phyloP scores from a whole-genome alignment of 257 asterid species.

The Voacanga thouarsii region DNA sequence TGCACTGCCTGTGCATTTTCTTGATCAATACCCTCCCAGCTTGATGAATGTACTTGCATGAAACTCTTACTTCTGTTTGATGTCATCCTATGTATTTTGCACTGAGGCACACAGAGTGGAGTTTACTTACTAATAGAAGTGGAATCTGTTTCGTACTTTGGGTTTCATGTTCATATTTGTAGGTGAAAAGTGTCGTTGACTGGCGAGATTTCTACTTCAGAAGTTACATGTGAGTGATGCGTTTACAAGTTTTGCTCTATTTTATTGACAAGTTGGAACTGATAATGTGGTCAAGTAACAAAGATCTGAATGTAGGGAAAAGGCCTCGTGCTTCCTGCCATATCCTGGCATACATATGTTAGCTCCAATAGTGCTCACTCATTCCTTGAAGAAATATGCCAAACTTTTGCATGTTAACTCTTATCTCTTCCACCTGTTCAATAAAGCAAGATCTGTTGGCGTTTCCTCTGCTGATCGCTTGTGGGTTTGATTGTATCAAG shows the following conservation, averaged over 20 bases:
- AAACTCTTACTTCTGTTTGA: neutral
- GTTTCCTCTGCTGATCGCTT: neutral
- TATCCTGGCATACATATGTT: neutral
- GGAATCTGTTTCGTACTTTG: neutral
- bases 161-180: conserved; percentile 13
- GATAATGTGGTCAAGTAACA: neutral
- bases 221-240: conserved; percentile 55
- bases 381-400: no score
- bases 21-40: neutral
- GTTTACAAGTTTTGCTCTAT: neutral
- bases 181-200: conserved; percentile 91
- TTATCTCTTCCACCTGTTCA: neutral
- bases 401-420: neutral
- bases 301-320: neutral
- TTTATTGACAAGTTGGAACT: neutral
- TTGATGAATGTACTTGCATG: neutral
- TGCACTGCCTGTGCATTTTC: neutral
- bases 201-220: conserved; percentile 87
- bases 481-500: neutral
- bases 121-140: neutral
- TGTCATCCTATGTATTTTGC: neutral
- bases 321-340: neutral
- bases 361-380: neutral
- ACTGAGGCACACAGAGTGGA: neutral
- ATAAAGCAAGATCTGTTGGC: neutral